Base-by-base conservation (phyloP, 108 stramenopile species). In the Poteriospumella lacustris region DNA sequence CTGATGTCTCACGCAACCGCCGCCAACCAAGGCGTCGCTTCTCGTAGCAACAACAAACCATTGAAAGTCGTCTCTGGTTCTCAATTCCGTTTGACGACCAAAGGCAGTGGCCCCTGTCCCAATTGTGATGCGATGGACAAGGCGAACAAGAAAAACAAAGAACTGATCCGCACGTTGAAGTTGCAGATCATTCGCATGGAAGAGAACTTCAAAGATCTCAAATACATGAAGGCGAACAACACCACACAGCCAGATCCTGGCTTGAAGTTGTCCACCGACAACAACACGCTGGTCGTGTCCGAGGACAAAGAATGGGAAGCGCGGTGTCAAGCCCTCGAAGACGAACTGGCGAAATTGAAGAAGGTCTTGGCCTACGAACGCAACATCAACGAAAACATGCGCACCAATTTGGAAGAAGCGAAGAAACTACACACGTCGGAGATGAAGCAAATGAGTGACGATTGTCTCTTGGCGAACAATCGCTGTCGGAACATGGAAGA, bases 341-440 rank as follows among this genome's bases (percentile, higher is more conserved):
- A 64, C 9, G 60, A 64, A 64, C 15, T 64, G 9, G 28, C 60
- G 36, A 64, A 33, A 64, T 3, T 64, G 60, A 64, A 64, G 60
- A 64, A 24, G 31, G 9, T 52, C 19, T 19, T 52, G 47, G 9
- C 47, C 19, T 52, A 15, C 19, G 47, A 52, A 19, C 47, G 47
- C 47, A 52, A 19, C 19, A 52, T 19, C 19, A 19, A 9, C 15
- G 47, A 52, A 19, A 19, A 9, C 9, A 15, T 52, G 47, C 47
- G 47, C 9, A 9, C 9, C 9, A 19, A 19, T 15, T 19, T 52
- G 47, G 15, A 56, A 24, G 52, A 56, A 19, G 24, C 60, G 5
- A 64, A 34, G 3, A 26, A 31, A 33, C 33, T 34, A 24, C 60
- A 34, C 9, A 34, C 28, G 5, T 5, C 15, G 12, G 9, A 5